A percentile compares a stretch with the other conserved stretches of the same genome.
These are phyloP conservation scores for Cerrena zonata DNA, from an alignment of 1,284 basidiomycete species.

Conservation along the genomic window DNA sequence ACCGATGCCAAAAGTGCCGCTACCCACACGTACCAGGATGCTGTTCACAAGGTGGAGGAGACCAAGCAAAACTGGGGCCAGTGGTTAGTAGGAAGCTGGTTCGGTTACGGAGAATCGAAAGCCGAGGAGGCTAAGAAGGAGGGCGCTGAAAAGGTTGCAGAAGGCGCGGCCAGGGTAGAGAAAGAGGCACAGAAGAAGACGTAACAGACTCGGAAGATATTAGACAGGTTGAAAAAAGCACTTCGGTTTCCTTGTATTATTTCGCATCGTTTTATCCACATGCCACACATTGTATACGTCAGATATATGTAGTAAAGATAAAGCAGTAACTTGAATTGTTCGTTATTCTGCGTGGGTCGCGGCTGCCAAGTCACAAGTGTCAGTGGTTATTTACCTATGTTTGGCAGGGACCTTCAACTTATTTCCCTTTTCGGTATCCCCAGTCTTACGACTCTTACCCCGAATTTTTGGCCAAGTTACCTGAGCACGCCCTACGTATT, in stretches of 20 bases:
- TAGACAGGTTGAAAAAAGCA: neutral
- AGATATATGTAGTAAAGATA: neutral
- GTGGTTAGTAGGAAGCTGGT: slow-evolving; percentile 43
- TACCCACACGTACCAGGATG: no score
- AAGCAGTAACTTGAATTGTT: neutral
- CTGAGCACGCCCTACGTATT: no score
- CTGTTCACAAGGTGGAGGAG: slow-evolving; percentile 22
- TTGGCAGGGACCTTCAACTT: neutral
- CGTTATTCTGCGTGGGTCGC: neutral
- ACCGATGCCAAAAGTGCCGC: slow-evolving; percentile 30
- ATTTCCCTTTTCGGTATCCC: neutral
- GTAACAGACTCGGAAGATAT: neutral
- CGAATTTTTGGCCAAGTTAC: no score
- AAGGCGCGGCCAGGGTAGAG: slow-evolving; percentile 36
- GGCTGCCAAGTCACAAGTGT: no score
- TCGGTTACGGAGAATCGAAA: slow-evolving; percentile 61
- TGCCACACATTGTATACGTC: neutral
- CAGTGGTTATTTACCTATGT: neutral
- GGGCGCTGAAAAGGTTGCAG: slow-evolving; percentile 32
- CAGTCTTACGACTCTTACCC: no score
- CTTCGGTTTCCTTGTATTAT: neutral
- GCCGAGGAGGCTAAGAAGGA: slow-evolving; percentile 37
- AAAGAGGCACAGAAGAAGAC: slow-evolving; percentile 34
- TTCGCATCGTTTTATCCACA: neutral
- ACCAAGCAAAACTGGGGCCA: slow-evolving; percentile 26